Evolutionary conservation across 2,329 filamentous ascomycete genomes (phyloP).

Genomic region (Stachybotrys chlorohalonatus): DNA sequence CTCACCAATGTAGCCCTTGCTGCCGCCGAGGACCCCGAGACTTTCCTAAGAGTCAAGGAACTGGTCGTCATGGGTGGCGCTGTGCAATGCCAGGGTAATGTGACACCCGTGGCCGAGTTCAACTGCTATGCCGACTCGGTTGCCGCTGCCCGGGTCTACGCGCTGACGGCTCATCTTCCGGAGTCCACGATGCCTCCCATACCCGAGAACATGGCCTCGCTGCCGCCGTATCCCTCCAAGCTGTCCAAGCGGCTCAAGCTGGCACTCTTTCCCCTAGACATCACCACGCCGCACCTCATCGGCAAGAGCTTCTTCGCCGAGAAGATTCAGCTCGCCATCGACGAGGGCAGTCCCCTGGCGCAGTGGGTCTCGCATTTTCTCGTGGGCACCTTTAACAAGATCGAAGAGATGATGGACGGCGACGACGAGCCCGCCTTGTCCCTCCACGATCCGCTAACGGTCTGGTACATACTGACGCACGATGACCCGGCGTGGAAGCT

Average conservation of each 20-base stretch:
- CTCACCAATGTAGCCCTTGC: constrained; percentile 90
- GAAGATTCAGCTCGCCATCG: constrained; percentile 44
- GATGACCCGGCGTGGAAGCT: constrained; percentile 50
- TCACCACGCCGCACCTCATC: constrained; percentile 64
- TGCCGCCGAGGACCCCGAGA: constrained; percentile 78
- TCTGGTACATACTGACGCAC: constrained; percentile 67
- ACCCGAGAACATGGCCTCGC: constrained; percentile 35
- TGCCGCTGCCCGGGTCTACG: constrained; percentile 67
- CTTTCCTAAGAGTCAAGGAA: constrained; percentile 82
- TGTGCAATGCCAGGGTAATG: constrained; percentile 71
- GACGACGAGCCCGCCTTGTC: constrained; percentile 51
- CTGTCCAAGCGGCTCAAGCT: constrained; percentile 57
- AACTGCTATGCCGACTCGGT: constrained; percentile 86
- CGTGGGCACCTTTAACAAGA: constrained; percentile 59
- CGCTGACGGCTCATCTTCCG: constrained; percentile 66
- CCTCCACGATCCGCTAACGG: constrained; percentile 68
- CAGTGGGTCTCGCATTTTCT: constrained; percentile 67
- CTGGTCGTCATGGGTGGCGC: constrained; percentile 93
- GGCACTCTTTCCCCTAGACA: constrained; percentile 66
- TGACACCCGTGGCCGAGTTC: constrained; percentile 82
- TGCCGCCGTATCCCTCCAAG: constrained; percentile 54
- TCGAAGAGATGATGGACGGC: constrained; percentile 52
- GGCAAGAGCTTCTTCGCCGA: constrained; percentile 49
- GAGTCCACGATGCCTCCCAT: constrained; percentile 71
- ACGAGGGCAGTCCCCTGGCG: constrained; percentile 61